phyloP scores from a whole-genome alignment of 1,139 yeast species.

The Taphrina confusa region DNA sequence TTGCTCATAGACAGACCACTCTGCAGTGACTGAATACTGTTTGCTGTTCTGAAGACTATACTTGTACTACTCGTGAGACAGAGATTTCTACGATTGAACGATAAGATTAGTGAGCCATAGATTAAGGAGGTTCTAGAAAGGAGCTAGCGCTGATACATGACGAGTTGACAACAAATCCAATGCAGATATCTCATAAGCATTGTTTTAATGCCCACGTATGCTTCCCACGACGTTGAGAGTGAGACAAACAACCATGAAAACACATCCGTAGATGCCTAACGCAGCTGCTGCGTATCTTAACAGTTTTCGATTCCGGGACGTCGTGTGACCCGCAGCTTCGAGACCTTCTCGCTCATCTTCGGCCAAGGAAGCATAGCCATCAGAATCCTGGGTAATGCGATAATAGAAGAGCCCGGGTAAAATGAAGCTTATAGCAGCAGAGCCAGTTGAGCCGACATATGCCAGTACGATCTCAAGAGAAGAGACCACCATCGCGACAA shows the following conservation, averaged over 20 bases:
- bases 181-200: background rate
- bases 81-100: no score
- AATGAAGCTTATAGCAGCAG: conserved; percentile 88
- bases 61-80: no score
- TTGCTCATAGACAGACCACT: no score
- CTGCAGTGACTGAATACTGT: no score
- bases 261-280: conserved; percentile 70
- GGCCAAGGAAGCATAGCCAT: conserved; percentile 8
- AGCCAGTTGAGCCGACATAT: conserved; percentile 92
- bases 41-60: no score
- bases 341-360: conserved; percentile 35
- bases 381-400: conserved; percentile 37
- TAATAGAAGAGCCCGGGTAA: conserved; percentile 89
- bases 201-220: conserved; percentile 1
- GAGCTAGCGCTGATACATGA: no score
- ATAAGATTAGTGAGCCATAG: no score
- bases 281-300: conserved; percentile 62
- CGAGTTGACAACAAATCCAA: no score
- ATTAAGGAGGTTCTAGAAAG: no score
- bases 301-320: conserved; percentile 30
- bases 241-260: conserved; percentile 77
- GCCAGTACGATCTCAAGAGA: conserved; percentile 86
- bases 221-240: conserved; percentile 29
- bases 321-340: conserved; percentile 18
- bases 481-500: conserved; percentile 72